Conservation (phyloP, 164 flowering plant genomes). For the Dillenia turbinata region DNA sequence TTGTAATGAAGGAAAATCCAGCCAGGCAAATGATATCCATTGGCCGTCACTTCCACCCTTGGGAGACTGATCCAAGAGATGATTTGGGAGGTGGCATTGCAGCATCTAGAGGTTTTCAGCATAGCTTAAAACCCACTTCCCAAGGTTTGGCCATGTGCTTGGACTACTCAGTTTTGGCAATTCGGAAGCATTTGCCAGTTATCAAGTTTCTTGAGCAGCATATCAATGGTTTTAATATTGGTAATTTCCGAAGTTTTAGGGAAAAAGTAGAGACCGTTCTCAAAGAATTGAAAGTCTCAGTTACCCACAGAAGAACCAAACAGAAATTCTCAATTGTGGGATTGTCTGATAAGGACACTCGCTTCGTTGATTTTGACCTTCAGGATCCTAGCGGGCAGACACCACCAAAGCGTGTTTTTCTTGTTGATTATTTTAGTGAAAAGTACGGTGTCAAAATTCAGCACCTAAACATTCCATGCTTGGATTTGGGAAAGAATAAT, state of each 20-base stretch:
- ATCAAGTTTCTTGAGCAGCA: constrained; percentile 45
- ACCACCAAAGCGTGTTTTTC: constrained; percentile 16
- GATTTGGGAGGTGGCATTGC: constrained; percentile 45
- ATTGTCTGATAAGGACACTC: constrained; percentile 26
- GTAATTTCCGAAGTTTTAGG: background rate
- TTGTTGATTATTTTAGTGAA: constrained; percentile 46
- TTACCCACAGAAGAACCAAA: constrained; percentile 54
- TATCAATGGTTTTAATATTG: constrained; percentile 11
- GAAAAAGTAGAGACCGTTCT: constrained; percentile 25
- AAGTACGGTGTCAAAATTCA: constrained; percentile 36
- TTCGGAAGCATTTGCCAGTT: constrained; percentile 45
- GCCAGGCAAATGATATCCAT: constrained; percentile 25
- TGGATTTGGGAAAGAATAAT: constrained; percentile 48
- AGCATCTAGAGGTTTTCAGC: constrained; percentile 50
- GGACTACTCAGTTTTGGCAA: constrained; percentile 59
- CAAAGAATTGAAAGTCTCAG: constrained; percentile 49
- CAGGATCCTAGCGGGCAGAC: constrained; percentile 28
- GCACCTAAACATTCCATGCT: constrained; percentile 50
- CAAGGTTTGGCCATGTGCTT: constrained; percentile 52
- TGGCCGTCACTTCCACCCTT: constrained; percentile 43
- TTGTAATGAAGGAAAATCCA: constrained; percentile 70
- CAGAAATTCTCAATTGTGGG: constrained; percentile 52
- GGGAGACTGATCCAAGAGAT: constrained; percentile 7
- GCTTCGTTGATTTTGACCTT: constrained; percentile 15
- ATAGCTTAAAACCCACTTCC: constrained; percentile 55